These are phyloP conservation scores for Solanum microdontum DNA, from an alignment of 257 asterid genomes.

Conservation along the genomic window DNA sequence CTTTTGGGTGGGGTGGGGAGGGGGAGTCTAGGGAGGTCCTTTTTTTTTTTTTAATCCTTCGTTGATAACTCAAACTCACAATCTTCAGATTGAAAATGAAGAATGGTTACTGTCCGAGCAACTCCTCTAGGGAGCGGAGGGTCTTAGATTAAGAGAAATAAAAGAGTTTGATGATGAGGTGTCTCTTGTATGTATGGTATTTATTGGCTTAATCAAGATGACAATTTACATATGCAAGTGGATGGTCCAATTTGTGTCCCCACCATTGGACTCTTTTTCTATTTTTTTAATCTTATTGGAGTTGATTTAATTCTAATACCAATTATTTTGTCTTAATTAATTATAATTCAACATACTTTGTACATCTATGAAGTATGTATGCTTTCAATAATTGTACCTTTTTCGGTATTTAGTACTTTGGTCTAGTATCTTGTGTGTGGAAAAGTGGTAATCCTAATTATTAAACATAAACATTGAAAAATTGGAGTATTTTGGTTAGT, in stretches of 20 bases:
- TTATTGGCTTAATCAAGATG: constrained; percentile 16
- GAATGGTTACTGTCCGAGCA: too few relatives aligned
- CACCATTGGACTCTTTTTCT: not conserved
- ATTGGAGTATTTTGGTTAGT: not conserved
- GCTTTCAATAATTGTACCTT: not conserved
- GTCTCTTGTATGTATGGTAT: not conserved
- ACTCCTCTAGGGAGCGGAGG: too few relatives aligned
- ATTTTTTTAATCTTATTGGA: not conserved
- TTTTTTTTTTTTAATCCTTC: too few relatives aligned
- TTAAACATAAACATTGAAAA: not conserved
- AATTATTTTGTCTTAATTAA: not conserved
- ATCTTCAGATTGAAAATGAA: too few relatives aligned
- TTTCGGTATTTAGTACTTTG: not conserved
- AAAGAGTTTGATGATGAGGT: constrained; percentile 4
- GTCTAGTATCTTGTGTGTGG: not conserved
- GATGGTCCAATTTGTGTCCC: constrained; percentile 7
- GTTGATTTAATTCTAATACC: not conserved
- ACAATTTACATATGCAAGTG: constrained; percentile 12
- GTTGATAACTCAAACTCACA: too few relatives aligned
- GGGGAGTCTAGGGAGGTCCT: too few relatives aligned
- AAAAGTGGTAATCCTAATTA: not conserved
- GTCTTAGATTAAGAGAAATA: not conserved
- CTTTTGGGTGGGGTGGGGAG: too few relatives aligned
- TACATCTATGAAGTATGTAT: not conserved
- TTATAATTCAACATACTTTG: not conserved